phyloP scores from a whole-genome alignment of 768 basidiomycete genomes.

The Lentinula lateritia region DNA sequence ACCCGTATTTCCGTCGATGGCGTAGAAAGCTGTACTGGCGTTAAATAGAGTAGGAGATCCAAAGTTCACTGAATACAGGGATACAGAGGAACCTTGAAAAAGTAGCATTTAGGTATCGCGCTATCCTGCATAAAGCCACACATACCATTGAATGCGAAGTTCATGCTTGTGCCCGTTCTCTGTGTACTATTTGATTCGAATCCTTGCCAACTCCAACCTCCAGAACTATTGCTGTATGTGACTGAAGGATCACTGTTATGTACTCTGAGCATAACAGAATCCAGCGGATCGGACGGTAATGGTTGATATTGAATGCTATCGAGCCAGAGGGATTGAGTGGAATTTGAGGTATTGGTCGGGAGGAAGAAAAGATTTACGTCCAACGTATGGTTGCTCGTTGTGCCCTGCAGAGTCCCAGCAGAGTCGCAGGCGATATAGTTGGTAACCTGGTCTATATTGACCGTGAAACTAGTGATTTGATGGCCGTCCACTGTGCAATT shows the following conservation, averaged over 20 bases:
- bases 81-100: neutral
- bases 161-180: neutral
- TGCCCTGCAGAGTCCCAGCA: neutral
- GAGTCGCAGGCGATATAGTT: constrained; percentile 5
- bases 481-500: constrained; percentile 1
- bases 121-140: neutral
- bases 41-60: neutral
- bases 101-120: neutral
- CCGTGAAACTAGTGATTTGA: neutral
- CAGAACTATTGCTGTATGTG: neutral
- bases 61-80: constrained; percentile 1
- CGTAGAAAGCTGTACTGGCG: neutral
- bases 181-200: neutral
- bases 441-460: neutral
- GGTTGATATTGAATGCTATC: constrained; percentile 2
- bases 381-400: neutral
- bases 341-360: neutral
- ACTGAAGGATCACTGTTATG: constrained; percentile 5
- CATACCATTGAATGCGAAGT: neutral
- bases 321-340: neutral
- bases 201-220: neutral
- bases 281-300: neutral
- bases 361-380: neutral
- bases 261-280: neutral
- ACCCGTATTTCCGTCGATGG: neutral